Base-by-base conservation (phyloP, 176 grass and related monocot genomes). In the Oryza nivara region DNA sequence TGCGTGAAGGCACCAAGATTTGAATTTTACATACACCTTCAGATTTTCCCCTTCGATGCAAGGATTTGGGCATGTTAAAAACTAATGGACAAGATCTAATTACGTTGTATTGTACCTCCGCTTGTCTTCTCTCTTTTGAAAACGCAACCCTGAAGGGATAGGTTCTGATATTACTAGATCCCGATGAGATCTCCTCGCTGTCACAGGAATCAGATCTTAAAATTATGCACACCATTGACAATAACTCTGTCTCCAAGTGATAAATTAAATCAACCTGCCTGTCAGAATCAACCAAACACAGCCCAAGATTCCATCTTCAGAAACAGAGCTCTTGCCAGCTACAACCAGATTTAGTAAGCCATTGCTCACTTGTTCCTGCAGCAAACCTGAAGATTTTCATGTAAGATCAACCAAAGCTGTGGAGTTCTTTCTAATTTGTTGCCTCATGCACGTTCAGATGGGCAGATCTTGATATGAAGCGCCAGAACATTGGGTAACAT, bases 381-480 rank as follows among this genome's bases (percentile, higher is more conserved):
- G 54, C 17, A 58, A 58, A 58, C 54, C 17, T 58, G 54, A 58
- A 7, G 16, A 20, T 58, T 58, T 20, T 9, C 19, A 20, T 23
- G 5, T n/a, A 69, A 5, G 43, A n/a, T 52, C 26, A 73, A 73
- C 20, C 74, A 36, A 26, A 26, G 49, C 51, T 85, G 87, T 80
- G 26, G 73, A 76, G 83, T 70, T 89, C 30, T 32, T 32, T 32
- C 49, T 22, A 44, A 30, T 32, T 8, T 28, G 65, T 47, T 79
- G 54, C 51, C 51, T 85, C 83, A 35, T 85, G 72, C 78, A 74
- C 4, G 16, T 9, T 4, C 67, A 40, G 34, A 82, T 46, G 67
- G 13, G 3, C 71, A 66, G 72, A 81, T 85, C 71, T 80, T 85
- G 78, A 85, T 85, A 66, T 43, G 76, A 40, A 76, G 47, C 20